These are phyloP conservation scores for Cryptococcus sp. DNA, from an alignment of 1,284 basidiomycete species.

Conservation along the genomic window DNA sequence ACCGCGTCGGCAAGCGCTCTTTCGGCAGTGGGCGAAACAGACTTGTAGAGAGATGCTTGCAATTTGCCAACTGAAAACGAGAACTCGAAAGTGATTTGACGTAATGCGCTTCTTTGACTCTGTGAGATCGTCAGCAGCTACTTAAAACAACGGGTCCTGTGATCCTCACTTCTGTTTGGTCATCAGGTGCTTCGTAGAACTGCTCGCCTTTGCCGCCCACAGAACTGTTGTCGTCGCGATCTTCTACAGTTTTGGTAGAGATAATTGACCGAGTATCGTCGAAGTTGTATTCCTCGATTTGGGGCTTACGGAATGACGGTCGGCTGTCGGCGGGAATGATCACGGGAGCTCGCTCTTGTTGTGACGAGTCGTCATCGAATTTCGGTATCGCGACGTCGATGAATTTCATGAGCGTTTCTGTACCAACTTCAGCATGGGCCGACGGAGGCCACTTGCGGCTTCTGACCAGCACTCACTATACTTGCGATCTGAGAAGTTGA, in stretches of 20 bases:
- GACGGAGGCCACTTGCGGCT: neutral
- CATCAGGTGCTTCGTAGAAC: constrained; percentile 76
- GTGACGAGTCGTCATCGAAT: constrained; percentile 61
- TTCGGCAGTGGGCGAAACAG: constrained; percentile 43
- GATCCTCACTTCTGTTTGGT: constrained; percentile 61
- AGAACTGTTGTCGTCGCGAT: constrained; percentile 54
- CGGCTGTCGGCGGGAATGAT: constrained; percentile 11
- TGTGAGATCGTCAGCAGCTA: constrained; percentile 10
- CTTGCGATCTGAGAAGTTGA: constrained; percentile 95
- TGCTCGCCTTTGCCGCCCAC: constrained; percentile 58
- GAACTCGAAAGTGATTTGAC: constrained; percentile 85
- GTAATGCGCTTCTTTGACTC: constrained; percentile 57
- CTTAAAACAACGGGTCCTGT: neutral
- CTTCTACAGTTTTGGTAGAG: constrained; percentile 42
- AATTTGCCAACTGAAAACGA: constrained; percentile 86
- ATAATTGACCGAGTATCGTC: constrained; percentile 57
- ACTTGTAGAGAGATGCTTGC: constrained; percentile 77
- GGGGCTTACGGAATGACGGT: constrained; percentile 57
- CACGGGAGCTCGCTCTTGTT: constrained; percentile 5
- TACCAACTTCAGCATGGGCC: constrained; percentile 3
- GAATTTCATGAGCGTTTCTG: constrained; percentile 81
- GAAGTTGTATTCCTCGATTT: constrained; percentile 65
- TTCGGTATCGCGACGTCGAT: constrained; percentile 89
- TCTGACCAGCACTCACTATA: constrained; percentile 61
- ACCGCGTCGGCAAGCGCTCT: constrained; percentile 70